Percentiles rank a stretch among this genome's conserved stretches.
Conservation (phyloP, 108 stramenopile species). For the Cyclotella sp. region DNA sequence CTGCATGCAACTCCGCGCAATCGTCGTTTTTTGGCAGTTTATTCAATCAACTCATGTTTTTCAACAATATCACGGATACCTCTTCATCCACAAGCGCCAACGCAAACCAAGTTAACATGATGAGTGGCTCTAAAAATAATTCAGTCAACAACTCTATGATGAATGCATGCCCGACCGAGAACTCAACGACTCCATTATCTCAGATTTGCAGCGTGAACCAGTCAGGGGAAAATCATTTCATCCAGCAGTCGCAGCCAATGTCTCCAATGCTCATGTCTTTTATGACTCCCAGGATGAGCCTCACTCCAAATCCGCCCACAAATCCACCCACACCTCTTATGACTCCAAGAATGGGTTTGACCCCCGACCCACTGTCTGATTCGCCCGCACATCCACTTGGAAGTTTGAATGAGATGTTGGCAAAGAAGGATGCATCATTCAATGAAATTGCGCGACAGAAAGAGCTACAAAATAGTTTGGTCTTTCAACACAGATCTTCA, state of each 20-base stretch:
- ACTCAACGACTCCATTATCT: conserved; percentile 3
- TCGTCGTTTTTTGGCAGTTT: conserved; percentile 12
- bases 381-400: conserved; percentile 10
- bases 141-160: background rate
- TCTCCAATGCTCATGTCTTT: conserved; percentile 32
- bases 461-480: background rate
- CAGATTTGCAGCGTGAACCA: background rate
- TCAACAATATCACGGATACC: background rate
- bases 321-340: conserved; percentile 26
- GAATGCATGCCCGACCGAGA: background rate
- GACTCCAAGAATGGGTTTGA: conserved; percentile 19
- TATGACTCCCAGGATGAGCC: conserved; percentile 38
- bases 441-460: background rate
- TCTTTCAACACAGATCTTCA: background rate
- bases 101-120: background rate
- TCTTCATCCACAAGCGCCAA: background rate
- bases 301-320: conserved; percentile 34
- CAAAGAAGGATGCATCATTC: background rate
- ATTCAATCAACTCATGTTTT: conserved; percentile 15
- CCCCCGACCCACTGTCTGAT: background rate
- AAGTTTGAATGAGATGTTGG: conserved; percentile 10
- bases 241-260: background rate
- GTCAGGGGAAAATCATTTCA: background rate
- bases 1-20: background rate
- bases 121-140: background rate